Evolutionary conservation across 2,329 filamentous ascomycete species (phyloP).

Genomic region (Neodidymelliopsis sp.): DNA sequence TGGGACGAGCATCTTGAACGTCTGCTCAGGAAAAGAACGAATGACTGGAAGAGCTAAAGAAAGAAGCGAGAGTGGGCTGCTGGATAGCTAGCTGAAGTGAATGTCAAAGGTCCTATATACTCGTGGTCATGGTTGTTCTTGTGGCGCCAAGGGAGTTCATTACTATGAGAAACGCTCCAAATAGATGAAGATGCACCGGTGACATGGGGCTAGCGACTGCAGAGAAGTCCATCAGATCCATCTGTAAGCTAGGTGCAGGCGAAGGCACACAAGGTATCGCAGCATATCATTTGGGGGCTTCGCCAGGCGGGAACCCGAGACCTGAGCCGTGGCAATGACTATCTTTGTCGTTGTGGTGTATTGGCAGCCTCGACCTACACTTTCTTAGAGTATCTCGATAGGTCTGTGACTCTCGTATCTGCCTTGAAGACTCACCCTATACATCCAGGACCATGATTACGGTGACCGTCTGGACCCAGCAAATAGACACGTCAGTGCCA

Average conservation of each 20-base stretch:
- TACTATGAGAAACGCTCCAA: neutral
- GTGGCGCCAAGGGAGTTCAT: slow-evolving; percentile 12
- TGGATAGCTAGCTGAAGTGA: slow-evolving; percentile 18
- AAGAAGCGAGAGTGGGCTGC: slow-evolving; percentile 29
- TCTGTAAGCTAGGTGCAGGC: slow-evolving; percentile 1
- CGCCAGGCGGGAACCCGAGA: neutral
- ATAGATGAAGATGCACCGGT: slow-evolving; percentile 9
- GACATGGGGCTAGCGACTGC: neutral
- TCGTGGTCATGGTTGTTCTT: neutral
- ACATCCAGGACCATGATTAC: slow-evolving; percentile 11
- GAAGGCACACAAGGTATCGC: slow-evolving; percentile 4
- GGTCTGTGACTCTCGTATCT: slow-evolving; percentile 8
- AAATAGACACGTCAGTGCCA: slow-evolving; percentile 1
- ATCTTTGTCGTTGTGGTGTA: neutral
- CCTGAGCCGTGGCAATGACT: slow-evolving; percentile 1
- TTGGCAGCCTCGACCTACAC: neutral
- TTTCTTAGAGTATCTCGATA: slow-evolving; percentile 7
- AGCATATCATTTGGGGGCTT: slow-evolving; percentile 1
- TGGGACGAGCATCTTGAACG: slow-evolving; percentile 27
- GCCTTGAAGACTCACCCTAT: slow-evolving; percentile 11
- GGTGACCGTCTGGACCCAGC: slow-evolving; percentile 2
- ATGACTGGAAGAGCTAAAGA: slow-evolving; percentile 15
- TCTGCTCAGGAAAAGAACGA: slow-evolving; percentile 10
- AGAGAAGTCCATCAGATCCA: neutral
- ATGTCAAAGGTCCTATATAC: slow-evolving; percentile 3